Evolutionary conservation across 2,329 filamentous ascomycete genomes (phyloP).

Genomic region (Graphilbum sp.): DNA sequence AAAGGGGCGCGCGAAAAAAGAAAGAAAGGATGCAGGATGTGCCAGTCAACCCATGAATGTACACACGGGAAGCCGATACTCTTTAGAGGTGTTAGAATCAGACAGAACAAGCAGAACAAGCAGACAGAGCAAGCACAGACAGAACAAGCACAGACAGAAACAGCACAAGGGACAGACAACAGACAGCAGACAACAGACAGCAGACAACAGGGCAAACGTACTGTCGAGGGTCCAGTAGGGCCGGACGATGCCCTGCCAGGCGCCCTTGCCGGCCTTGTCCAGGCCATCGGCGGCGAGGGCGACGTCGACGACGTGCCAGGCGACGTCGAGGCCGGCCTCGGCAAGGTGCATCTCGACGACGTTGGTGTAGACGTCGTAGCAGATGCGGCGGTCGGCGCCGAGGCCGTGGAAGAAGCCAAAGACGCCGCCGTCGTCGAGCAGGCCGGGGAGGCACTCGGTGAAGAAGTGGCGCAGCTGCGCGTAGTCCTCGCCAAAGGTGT

Average conservation of each 20-base stretch:
- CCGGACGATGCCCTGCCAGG: slow-evolving; percentile 79
- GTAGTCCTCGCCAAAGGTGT: slow-evolving; percentile 95
- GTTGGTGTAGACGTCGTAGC: slow-evolving; percentile 90
- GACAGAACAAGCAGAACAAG: no score
- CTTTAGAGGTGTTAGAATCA: slow-evolving; percentile 17
- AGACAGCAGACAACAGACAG: no score
- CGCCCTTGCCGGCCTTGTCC: slow-evolving; percentile 48
- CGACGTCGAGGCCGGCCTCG: slow-evolving; percentile 77
- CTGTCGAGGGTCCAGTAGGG: slow-evolving; percentile 79
- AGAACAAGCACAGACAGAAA: slow-evolving; percentile 1
- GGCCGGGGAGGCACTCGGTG: slow-evolving; percentile 64
- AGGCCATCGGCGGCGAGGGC: slow-evolving; percentile 51
- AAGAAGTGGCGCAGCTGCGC: slow-evolving; percentile 74
- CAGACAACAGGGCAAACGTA: slow-evolving; percentile 26
- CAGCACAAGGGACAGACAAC: no score
- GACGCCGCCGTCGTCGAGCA: slow-evolving; percentile 55
- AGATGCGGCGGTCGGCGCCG: slow-evolving; percentile 79
- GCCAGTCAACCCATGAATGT: slow-evolving; percentile 45
- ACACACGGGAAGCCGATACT: slow-evolving; percentile 59
- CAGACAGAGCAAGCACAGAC: slow-evolving; percentile 8
- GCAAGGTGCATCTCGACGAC: slow-evolving; percentile 82
- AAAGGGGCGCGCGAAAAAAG: neutral
- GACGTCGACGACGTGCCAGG: slow-evolving; percentile 67
- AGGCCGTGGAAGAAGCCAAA: slow-evolving; percentile 87
- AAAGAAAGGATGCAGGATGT: no score